A percentile compares a stretch with the other conserved stretches of the same genome.
These are phyloP conservation scores for Zasmidium angulare DNA, from an alignment of 2,329 filamentous ascomycete genomes.

Conservation along the genomic window DNA sequence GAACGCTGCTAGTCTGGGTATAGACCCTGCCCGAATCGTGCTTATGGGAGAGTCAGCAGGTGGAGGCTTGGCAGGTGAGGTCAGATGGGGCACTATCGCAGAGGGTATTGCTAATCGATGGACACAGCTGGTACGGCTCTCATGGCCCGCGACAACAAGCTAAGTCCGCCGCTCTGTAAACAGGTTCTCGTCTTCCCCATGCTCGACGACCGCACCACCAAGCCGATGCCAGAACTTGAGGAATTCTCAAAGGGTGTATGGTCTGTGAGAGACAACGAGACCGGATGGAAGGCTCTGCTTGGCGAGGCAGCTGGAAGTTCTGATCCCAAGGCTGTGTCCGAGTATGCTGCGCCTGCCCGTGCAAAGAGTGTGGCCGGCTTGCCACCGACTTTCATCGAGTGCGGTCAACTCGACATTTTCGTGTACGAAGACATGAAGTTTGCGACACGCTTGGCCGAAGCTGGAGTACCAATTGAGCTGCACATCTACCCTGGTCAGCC, in stretches of 20 bases:
- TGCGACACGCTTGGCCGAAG: slow-evolving; percentile 40
- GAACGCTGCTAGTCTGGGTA: slow-evolving; percentile 13
- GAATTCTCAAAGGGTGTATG: slow-evolving; percentile 35
- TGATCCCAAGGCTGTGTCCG: slow-evolving; percentile 14
- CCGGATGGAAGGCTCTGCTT: slow-evolving; percentile 46
- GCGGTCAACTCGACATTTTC: slow-evolving; percentile 46
- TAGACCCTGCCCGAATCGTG: slow-evolving; percentile 16
- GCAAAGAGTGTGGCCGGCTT: slow-evolving; percentile 33
- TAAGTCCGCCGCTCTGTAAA: slow-evolving; percentile 21
- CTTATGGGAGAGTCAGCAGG: slow-evolving; percentile 18
- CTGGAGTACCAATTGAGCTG: slow-evolving; percentile 43
- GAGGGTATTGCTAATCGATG: not conserved
- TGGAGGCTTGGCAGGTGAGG: slow-evolving; percentile 14
- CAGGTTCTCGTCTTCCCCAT: slow-evolving; percentile 49
- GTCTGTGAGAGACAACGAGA: slow-evolving; percentile 40
- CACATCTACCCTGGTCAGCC: slow-evolving; percentile 48
- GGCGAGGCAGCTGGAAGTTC: slow-evolving; percentile 17
- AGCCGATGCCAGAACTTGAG: slow-evolving; percentile 35
- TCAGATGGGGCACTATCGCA: not conserved
- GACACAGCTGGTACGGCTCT: slow-evolving; percentile 19
- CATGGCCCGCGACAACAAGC: slow-evolving; percentile 23
- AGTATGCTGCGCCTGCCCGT: slow-evolving; percentile 25
- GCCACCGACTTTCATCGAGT: slow-evolving; percentile 47
- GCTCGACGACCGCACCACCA: slow-evolving; percentile 46
- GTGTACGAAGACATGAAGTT: slow-evolving; percentile 43